Conservation (phyloP, 345 rosid genomes). For the Crucihimalaya himalaica region DNA sequence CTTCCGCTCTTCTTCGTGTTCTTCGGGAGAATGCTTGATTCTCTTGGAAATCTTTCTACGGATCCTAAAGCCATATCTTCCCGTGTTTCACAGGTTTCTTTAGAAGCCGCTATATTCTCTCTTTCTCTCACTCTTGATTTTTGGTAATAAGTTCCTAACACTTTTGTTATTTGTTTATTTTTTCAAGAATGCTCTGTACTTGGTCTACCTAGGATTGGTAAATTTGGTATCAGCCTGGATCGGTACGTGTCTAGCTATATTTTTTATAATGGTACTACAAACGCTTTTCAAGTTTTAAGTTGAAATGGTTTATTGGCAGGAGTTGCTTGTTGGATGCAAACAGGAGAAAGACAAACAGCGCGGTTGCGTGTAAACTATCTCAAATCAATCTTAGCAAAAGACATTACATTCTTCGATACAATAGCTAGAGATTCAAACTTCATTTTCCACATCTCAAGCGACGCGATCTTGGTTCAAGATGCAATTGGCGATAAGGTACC, state of each 20-base stretch:
- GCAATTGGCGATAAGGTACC: constrained; percentile 87
- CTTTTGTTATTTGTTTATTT: not conserved
- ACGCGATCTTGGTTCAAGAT: constrained; percentile 85
- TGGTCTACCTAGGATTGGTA: constrained; percentile 64
- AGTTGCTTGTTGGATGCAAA: constrained; percentile 72
- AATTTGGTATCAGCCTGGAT: constrained; percentile 69
- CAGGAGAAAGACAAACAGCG: constrained; percentile 86
- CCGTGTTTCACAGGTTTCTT: constrained; percentile 58
- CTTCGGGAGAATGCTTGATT: constrained; percentile 69
- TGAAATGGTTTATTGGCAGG: constrained; percentile 26
- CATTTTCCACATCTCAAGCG: constrained; percentile 72
- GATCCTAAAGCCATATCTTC: constrained; percentile 57
- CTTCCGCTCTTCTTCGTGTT: constrained; percentile 71
- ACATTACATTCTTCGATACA: constrained; percentile 69
- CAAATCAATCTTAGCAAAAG: constrained; percentile 57
- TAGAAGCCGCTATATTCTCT: not conserved
- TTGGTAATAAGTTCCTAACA: not conserved
- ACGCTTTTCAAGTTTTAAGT: not conserved
- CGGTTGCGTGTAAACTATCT: constrained; percentile 69
- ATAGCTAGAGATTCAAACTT: constrained; percentile 73
- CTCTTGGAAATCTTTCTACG: constrained; percentile 61
- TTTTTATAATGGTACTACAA: not conserved
- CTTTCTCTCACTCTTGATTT: not conserved
- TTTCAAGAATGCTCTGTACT: constrained; percentile 63
- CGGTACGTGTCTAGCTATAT: constrained; percentile 44